Base-by-base conservation (phyloP, 768 basidiomycete genomes). In the Psilocybe cubensis region DNA sequence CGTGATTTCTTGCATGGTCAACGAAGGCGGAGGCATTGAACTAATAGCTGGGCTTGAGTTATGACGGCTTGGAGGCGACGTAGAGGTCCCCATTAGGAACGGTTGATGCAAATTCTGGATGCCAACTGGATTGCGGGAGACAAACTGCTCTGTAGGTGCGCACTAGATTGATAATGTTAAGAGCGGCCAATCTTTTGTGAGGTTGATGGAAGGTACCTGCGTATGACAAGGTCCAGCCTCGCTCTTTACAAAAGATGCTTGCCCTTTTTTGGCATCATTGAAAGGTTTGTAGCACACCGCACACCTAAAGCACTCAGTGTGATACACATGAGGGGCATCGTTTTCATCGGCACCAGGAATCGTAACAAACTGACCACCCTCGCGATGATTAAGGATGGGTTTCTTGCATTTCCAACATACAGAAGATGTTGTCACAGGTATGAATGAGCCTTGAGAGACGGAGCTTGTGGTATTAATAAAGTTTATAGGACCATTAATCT, bases 261-360 rank as follows among this genome's bases (percentile, higher is more conserved):
- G 83, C 1, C 89, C 88, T 20, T 77, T 80, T 47, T 74, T 73
- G 31, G 74, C 75, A 66, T 89, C 88, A 59, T 81, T 82, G 63
- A 94, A 91, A 8, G 77, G 66, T 17, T 81, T 79, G 42, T 83
- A 75, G 63, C 92, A 94, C 20, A 88, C 74, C 20, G 70, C 75
- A 64, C 92, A 94, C 51, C 80, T 83, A 71, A 94, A 93, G 68
- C 92, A 94, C 41, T 84, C 80, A 3, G 82, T 77, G 62, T 94
- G 92, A 64, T 89, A 94, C 20, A 80, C 78, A 68, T 81, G 80
- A n/a, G 84, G 79, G 21, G 74, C 72, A 17, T 75, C 76, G 27
- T 73, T 78, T 42, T 74, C 72, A 12, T 75, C 77, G 29, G 76
- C 73, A 55, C 81, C 83, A 6, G 91, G 89, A 25, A 92, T 82